Conservation (phyloP, 139 green algal genomes). For the Volvox reticuliferus region DNA sequence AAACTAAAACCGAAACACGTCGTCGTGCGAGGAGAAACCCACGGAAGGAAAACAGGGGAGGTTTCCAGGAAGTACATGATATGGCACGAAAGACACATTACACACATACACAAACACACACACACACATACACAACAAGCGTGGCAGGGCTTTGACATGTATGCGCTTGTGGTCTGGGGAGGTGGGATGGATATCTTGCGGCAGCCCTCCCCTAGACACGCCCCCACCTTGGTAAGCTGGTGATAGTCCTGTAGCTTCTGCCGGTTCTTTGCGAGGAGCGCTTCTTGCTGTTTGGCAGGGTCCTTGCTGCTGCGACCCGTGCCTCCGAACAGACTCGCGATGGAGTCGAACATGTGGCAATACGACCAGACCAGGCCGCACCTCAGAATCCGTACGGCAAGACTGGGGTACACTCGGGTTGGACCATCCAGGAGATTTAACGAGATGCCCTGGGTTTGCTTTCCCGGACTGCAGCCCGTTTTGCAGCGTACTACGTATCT, state of each 20-base stretch:
- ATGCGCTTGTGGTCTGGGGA: no score
- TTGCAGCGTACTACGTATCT: no score
- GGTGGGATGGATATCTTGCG: no score
- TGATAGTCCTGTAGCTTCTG: slow-evolving; percentile 78
- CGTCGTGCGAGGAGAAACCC: no score
- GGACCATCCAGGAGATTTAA: no score
- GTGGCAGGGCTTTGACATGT: no score
- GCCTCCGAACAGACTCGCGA: not conserved
- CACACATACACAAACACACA: not conserved
- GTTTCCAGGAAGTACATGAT: no score
- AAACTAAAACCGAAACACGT: no score
- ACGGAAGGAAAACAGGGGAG: no score
- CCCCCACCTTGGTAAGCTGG: slow-evolving; percentile 65
- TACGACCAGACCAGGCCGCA: not conserved
- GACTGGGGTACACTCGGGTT: not conserved
- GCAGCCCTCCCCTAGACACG: not conserved
- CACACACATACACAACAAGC: not conserved
- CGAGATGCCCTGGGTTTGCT: no score
- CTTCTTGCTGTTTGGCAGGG: not conserved
- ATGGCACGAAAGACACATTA: not conserved
- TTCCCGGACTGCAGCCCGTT: no score
- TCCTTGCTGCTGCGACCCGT: no score
- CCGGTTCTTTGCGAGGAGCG: not conserved
- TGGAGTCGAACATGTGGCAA: not conserved
- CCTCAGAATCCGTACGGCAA: not conserved